A percentile compares a stretch with the other conserved stretches of the same genome.
Evolutionary conservation across 768 basidiomycete genomes (phyloP).

Genomic region (Saitozyma sp.): DNA sequence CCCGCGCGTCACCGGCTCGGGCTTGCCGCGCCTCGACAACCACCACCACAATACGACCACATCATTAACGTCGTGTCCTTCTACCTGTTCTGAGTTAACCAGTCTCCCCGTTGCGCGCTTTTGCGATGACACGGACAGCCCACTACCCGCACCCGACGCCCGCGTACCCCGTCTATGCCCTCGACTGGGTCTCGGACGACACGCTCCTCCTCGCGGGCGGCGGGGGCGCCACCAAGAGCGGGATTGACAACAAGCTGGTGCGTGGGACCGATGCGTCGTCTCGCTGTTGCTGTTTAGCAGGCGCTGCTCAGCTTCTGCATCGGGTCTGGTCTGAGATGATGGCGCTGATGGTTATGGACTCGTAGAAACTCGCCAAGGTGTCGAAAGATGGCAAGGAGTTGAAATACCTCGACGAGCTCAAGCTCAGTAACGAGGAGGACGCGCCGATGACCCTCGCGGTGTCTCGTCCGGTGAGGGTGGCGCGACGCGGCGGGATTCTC

Average conservation of each 20-base stretch:
- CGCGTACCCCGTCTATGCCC: slow-evolving; percentile 84
- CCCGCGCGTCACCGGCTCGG: neutral
- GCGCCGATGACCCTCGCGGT: slow-evolving; percentile 94
- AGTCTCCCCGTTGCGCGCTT: neutral
- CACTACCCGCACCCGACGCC: slow-evolving; percentile 77
- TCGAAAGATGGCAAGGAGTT: slow-evolving; percentile 45
- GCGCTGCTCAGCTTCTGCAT: neutral
- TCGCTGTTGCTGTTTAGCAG: neutral
- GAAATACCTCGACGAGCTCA: slow-evolving; percentile 59
- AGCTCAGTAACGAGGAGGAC: slow-evolving; percentile 79
- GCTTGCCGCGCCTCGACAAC: neutral
- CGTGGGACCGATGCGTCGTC: too few species aligned
- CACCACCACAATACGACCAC: too few species aligned
- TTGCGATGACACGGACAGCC: slow-evolving; percentile 67
- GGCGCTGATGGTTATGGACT: neutral
- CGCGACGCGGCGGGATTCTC: neutral
- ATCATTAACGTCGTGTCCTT: neutral
- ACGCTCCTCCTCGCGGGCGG: slow-evolving; percentile 77
- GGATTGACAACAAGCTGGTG: slow-evolving; percentile 93
- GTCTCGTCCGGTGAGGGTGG: slow-evolving; percentile 60
- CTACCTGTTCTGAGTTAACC: neutral
- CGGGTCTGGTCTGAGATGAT: neutral
- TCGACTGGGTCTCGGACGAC: slow-evolving; percentile 71
- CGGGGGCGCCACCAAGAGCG: slow-evolving; percentile 80
- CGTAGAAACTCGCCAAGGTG: slow-evolving; percentile 48